phyloP scores from a whole-genome alignment of 1,284 basidiomycete genomes.

The Marasmius oreades region DNA sequence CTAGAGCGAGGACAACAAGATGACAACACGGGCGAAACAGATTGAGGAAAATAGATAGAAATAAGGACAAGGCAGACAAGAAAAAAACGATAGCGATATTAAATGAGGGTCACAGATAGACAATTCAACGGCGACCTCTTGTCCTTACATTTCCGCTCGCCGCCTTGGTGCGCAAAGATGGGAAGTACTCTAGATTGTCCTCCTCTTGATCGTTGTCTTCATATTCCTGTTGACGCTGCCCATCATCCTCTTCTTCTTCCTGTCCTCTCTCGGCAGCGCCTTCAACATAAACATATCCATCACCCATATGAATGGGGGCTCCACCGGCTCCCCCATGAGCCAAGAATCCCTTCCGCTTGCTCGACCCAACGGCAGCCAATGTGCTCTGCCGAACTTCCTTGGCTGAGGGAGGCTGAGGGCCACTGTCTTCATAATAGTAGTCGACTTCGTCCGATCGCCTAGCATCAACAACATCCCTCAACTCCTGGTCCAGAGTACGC shows the following conservation, averaged over 20 bases:
- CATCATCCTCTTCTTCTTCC: background rate
- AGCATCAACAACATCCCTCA: slow-evolving; percentile 43
- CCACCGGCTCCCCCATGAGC: slow-evolving; percentile 72
- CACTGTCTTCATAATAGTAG: slow-evolving; percentile 28
- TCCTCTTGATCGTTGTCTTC: background rate
- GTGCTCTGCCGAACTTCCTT: slow-evolving; percentile 22
- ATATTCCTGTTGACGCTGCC: background rate
- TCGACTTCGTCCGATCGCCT: slow-evolving; percentile 18
- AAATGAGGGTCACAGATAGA: background rate
- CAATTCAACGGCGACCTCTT: background rate
- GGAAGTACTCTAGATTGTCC: background rate
- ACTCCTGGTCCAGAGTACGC: slow-evolving; percentile 62
- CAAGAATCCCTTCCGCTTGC: slow-evolving; percentile 56
- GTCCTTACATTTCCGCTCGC: background rate
- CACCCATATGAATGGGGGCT: slow-evolving; percentile 61
- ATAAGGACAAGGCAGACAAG: background rate
- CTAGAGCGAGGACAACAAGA: no score
- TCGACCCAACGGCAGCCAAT: slow-evolving; percentile 49
- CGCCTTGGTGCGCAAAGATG: background rate
- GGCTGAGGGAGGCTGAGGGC: slow-evolving; percentile 2
- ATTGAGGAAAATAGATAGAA: background rate
- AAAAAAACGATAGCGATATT: background rate
- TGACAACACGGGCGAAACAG: background rate
- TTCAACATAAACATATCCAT: slow-evolving; percentile 55
- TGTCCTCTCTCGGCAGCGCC: slow-evolving; percentile 21